These are phyloP conservation scores for Grammothele lineata DNA, from an alignment of 768 basidiomycete genomes.

Conservation along the genomic window DNA sequence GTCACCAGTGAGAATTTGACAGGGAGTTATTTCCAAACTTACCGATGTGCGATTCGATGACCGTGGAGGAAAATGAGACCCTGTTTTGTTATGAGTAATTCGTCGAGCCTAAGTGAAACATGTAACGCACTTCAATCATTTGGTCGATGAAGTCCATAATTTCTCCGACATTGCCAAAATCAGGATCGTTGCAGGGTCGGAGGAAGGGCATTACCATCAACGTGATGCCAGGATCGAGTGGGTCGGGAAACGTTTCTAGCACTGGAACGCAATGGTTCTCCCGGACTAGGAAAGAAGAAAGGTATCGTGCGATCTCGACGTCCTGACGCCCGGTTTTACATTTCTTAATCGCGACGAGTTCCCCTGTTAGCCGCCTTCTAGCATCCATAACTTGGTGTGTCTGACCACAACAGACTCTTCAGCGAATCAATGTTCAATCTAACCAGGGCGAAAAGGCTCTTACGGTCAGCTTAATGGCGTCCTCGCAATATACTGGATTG, in stretches of 20 bases:
- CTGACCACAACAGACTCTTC: not conserved
- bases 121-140: slow-evolving; percentile 13
- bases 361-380: slow-evolving; percentile 2
- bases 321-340: not conserved
- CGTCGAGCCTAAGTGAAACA: no score
- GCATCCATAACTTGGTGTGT: slow-evolving; percentile 13
- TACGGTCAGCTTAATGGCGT: slow-evolving; percentile 7
- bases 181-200: slow-evolving; percentile 24
- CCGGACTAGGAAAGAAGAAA: not conserved
- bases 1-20: slow-evolving; percentile 2
- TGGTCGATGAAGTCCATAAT: slow-evolving; percentile 16
- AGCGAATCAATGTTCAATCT: not conserved
- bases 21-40: not conserved
- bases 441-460: not conserved
- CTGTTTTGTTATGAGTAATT: not conserved
- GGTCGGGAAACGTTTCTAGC: slow-evolving; percentile 19
- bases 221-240: not conserved
- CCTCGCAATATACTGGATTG: slow-evolving; percentile 11
- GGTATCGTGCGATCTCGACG: slow-evolving; percentile 5
- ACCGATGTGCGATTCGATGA: slow-evolving; percentile 23
- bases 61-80: slow-evolving; percentile 23
- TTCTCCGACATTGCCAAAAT: slow-evolving; percentile 20
- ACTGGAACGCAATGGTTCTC: slow-evolving; percentile 23
- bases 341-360: slow-evolving; percentile 9
- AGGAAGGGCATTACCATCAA: slow-evolving; percentile 25